phyloP scores from a whole-genome alignment of 139 green algal genomes.

The Picochlorum sp. region DNA sequence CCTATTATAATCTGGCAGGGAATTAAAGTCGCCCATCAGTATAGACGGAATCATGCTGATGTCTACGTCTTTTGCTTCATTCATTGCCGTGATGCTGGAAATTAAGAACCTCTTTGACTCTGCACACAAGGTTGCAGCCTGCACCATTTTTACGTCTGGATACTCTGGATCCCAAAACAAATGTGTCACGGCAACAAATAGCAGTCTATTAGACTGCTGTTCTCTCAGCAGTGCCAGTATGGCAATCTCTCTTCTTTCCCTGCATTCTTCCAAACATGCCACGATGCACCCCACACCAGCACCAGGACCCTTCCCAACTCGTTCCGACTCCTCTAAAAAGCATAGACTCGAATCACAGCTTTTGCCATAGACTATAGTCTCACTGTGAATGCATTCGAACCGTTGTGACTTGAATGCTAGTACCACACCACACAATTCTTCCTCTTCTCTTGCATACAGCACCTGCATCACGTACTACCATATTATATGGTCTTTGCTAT shows the following conservation, averaged over 20 bases:
- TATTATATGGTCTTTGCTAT: too few species aligned
- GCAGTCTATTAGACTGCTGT: neutral
- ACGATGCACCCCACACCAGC: too few species aligned
- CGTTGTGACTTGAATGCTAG: too few species aligned
- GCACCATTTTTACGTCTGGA: constrained; percentile 35
- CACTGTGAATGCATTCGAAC: too few species aligned
- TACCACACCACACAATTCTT: too few species aligned
- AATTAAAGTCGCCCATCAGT: constrained; percentile 23
- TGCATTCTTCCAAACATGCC: constrained; percentile 1
- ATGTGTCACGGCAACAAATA: constrained; percentile 38
- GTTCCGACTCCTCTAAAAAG: too few species aligned
- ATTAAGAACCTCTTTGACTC: neutral
- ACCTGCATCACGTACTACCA: too few species aligned
- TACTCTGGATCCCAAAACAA: constrained; percentile 39
- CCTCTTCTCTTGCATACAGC: too few species aligned
- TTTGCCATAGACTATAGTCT: too few species aligned
- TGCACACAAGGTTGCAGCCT: constrained; percentile 13
- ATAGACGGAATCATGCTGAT: neutral
- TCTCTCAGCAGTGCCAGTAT: constrained; percentile 33
- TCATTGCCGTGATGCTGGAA: neutral
- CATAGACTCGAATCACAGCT: too few species aligned
- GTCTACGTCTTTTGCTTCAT: neutral
- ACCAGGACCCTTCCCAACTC: too few species aligned
- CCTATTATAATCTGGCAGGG: too few species aligned
- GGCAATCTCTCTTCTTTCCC: constrained; percentile 10